Base-by-base conservation (phyloP, 2,329 filamentous ascomycete species). In the Cercospora zeae-maydis region DNA sequence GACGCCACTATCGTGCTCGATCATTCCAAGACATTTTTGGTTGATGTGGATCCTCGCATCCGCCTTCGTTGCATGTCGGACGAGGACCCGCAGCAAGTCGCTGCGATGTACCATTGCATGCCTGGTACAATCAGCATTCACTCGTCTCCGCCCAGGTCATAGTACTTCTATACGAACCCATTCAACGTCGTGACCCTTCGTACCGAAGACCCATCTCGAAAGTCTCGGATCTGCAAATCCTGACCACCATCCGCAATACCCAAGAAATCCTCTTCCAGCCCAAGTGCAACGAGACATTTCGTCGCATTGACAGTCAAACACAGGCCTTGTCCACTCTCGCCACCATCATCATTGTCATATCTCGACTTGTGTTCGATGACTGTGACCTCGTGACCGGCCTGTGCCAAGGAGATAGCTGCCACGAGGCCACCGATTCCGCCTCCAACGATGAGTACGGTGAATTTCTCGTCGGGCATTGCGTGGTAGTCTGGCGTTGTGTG, bases 391-490 rank as follows among this genome's bases (percentile, higher is more conserved):
- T 75, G 72, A 7, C 72, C 71, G 42, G 61, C 62, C 67, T 72
- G 73, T 47, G 72, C 67, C 10, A 77, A 64, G 65, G 70, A 75
- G 70, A 75, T 75, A 5, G 75, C 75, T 37, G 69, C 63, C n/a
- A 70, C 71, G 27, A 72, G 73, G 27, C 74, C 74, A 19, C 75
- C 75, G 37, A 76, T 72, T 36, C 73, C 75, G 1, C 72, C 75
- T 10, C 75, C 76, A 14, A 73, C 71, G 59, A 78, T 65, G 58
- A 78, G 71, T 16, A 77, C 69, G 13, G 67, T 73, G 2, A 74
- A 8, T 8, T 34, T 45, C 13, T 49, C n/a, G 30, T 31, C 10
- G 37, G 36, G 4, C 59, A 33, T 47, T 6, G 30, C n/a, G 16
- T 37, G 14, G 5, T 37, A n/a, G 36, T 16, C 3, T 39, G 24